Evolutionary conservation across 2,329 filamentous ascomycete species (phyloP), one percentile per base, ranked within the genome.

Genomic region (Dactylonectria macrodidyma): DNA sequence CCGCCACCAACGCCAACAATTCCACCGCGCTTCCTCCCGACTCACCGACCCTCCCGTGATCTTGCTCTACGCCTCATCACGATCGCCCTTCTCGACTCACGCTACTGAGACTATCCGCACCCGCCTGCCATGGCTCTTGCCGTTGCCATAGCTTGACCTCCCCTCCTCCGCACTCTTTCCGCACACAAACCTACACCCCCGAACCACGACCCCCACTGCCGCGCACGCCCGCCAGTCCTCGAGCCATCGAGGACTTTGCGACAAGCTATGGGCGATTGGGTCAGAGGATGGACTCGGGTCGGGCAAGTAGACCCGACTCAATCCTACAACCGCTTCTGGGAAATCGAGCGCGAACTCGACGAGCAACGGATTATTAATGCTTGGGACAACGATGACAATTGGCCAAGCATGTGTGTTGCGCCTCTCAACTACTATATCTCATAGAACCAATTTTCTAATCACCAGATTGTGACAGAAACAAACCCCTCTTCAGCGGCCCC

Each of bases 381-480:
- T 9, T 81, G 78, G 78, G 75, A 78, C 48, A 64, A 71, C 7
- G 79, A 81, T 48, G 77, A 79, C 44, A 73, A 73, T 41, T 81
- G 79, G 79, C 79, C 79, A 7, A 70, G 76, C 66, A 72, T 79
- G 79, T 81, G 67, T 74, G 79, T 73, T 51, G 47, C 50, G 24
- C 24, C 26, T 10, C n/a, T 26, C 19, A 11, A 34, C 26, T 63
- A 34, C 26, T 63, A 10, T 11, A 24, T 10, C 8, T 56, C 36
- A 22, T 36, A 57, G 24, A n/a, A 4, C 46, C 14, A 22, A 33
- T 5, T 59, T 41, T 48, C 67, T 70, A 52, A 73, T 47, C n/a
- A 12, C 58, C 30, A 44, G 5, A 2, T 58, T 24, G 11, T 48
- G n/a, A 19, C 60, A 81, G 78, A 56, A 68, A 79, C 56, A 78